Evolutionary conservation across 371 early-diverging fungal genomes (phyloP), one percentile per base, ranked within the genome.

Genomic region (Haplosporangium sp.): DNA sequence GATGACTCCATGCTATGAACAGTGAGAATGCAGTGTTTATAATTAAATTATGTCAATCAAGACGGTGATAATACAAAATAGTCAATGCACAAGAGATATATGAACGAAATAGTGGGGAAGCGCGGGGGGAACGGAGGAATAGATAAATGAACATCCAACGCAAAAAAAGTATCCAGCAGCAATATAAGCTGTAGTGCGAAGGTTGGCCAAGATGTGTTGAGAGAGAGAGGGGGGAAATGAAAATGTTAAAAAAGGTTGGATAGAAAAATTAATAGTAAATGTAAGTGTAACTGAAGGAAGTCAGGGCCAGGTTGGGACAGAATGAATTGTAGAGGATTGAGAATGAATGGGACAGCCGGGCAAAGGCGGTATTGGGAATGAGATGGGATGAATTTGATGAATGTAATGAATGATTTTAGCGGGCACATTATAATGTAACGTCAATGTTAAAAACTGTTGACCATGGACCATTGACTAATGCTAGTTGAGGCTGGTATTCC

Each of bases 1-100:
- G 71, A 65, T 44, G 65, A 50, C 10, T 78, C 83, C 79, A 78
- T 78, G 58, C 63, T 78, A 69, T 64, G 55, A 6, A 44, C 15
- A 20, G 39, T 11, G 53, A 65, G 27, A 62, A 62, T 19, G 7
- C 40, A 63, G 52, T 50, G 37, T 50, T n/a, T 17, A 59, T 39
- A 17, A 19, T 39, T 17, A 27, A 27, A 27, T 27, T 27, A 27
- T 27, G 27, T 27, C 27, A 27, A 27, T 27, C 27, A 27, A 27
- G 27, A 27, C 27, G 27, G 59, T 59, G 42, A n/a, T 42, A 60
- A 60, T 39, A 27, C 27, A 27, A 27, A 27, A 27, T 27, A 27
- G 27, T 27, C 27, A 34, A 35, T 55, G 34, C 34, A 7, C 11
- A 27, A 27, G 34, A 27, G 34, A 53, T 27, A 27, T 19, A 55